phyloP scores from a whole-genome alignment of 306 rosid species.

The Cucurbita maxima region DNA sequence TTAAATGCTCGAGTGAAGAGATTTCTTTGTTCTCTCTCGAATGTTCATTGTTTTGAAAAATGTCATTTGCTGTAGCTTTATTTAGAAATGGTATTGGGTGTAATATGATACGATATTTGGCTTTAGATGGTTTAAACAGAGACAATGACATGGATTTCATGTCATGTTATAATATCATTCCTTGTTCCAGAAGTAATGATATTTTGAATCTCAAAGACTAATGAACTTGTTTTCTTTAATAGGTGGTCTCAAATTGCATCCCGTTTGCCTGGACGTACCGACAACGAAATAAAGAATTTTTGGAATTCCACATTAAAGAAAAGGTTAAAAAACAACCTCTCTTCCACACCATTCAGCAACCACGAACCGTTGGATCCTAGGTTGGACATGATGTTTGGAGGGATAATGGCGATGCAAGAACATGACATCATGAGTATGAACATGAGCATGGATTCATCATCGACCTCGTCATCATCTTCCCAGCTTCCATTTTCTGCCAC shows the following conservation, averaged over 20 bases:
- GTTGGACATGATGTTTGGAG: constrained; percentile 19
- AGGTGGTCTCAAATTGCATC: constrained; percentile 99
- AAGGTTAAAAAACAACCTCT: constrained; percentile 31
- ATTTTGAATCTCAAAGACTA: not conserved
- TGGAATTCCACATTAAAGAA: constrained; percentile 89
- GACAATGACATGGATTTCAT: not conserved
- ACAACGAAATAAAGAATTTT: constrained; percentile 85
- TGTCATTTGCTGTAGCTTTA: not conserved
- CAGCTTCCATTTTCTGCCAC: constrained; percentile 7
- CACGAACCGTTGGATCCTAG: constrained; percentile 25
- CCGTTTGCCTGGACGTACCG: constrained; percentile 90
- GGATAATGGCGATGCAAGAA: constrained; percentile 23
- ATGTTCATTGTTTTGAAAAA: not conserved
- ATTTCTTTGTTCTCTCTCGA: not conserved
- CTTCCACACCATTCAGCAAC: constrained; percentile 43
- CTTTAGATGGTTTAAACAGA: not conserved
- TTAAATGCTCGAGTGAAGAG: not conserved
- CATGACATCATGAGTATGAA: constrained; percentile 25
- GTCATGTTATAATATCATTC: too few relatives aligned
- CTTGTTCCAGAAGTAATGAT: not conserved
- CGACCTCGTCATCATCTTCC: constrained; percentile 48
- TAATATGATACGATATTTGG: not conserved
- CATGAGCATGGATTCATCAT: constrained; percentile 60
- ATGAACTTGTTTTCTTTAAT: constrained; percentile 6
- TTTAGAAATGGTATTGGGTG: not conserved